A percentile compares a stretch with the other conserved stretches of the same genome.
phyloP scores from a whole-genome alignment of 2,329 filamentous ascomycete genomes.

The Botrytis deweyae region DNA sequence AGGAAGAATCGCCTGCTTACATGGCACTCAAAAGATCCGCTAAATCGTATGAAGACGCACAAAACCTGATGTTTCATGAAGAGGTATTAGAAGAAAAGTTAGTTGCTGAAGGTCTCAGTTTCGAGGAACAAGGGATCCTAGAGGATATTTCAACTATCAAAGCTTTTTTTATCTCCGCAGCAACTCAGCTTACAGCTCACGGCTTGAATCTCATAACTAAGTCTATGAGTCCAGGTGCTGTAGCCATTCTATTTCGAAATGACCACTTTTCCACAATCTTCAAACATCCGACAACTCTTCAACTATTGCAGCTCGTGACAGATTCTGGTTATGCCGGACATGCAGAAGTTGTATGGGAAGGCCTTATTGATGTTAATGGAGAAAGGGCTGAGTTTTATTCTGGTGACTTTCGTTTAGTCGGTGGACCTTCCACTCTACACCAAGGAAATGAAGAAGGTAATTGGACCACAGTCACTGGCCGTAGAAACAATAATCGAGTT shows the following conservation, averaged over 20 bases:
- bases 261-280: conserved; percentile 96
- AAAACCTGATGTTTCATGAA: conserved; percentile 83
- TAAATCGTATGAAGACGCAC: conserved; percentile 85
- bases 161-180: conserved; percentile 72
- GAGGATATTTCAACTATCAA: conserved; percentile 85
- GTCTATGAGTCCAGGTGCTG: conserved; percentile 70
- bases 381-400: conserved; percentile 80
- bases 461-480: conserved; percentile 30
- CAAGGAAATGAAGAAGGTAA: conserved; percentile 22
- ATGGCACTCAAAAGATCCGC: conserved; percentile 71
- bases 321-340: conserved; percentile 87
- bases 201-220: conserved; percentile 74
- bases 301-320: conserved; percentile 82
- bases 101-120: conserved; percentile 58
- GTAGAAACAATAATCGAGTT: conserved; percentile 11
- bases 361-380: conserved; percentile 82
- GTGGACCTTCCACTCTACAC: conserved; percentile 47
- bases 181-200: conserved; percentile 82
- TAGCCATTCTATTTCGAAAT: conserved; percentile 93
- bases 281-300: conserved; percentile 74
- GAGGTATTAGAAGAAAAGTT: conserved; percentile 85
- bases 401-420: conserved; percentile 86
- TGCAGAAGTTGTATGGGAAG: conserved; percentile 95
- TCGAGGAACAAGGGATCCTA: conserved; percentile 74
- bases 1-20: conserved; percentile 63